Conservation (phyloP, 2,329 filamentous ascomycete species). For the Epichloe brachyelytri region DNA sequence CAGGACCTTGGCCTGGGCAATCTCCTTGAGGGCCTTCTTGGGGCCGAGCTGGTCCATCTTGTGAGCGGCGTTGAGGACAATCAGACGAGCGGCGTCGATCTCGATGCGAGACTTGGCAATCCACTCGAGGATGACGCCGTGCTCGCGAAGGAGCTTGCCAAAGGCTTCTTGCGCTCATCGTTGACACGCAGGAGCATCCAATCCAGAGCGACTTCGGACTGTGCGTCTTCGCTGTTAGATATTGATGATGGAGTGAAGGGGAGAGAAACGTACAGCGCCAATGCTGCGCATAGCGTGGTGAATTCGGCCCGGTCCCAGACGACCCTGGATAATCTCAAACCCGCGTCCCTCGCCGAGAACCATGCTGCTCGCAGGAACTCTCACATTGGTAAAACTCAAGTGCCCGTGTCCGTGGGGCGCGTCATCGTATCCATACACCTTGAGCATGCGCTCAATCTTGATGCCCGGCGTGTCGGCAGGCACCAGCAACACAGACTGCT, state of each 20-base stretch:
- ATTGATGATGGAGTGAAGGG: neutral
- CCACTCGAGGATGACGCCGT: constrained; percentile 92
- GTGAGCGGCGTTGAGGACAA: constrained; percentile 88
- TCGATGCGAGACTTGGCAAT: constrained; percentile 86
- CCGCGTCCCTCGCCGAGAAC: constrained; percentile 87
- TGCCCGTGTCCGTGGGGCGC: constrained; percentile 97
- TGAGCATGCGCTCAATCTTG: constrained; percentile 87
- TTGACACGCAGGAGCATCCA: constrained; percentile 94
- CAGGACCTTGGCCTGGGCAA: constrained; percentile 88
- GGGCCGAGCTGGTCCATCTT: constrained; percentile 85
- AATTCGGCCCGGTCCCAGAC: constrained; percentile 88
- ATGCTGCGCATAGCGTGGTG: constrained; percentile 97
- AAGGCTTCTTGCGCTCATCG: constrained; percentile 81
- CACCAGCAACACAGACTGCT: constrained; percentile 89
- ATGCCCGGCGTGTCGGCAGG: constrained; percentile 71
- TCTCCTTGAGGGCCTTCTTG: constrained; percentile 83
- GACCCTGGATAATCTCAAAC: constrained; percentile 97
- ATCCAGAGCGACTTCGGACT: constrained; percentile 80
- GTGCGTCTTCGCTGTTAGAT: neutral
- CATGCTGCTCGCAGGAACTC: constrained; percentile 71
- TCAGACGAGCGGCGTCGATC: constrained; percentile 79
- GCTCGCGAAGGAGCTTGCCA: constrained; percentile 71
- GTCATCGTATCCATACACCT: constrained; percentile 91
- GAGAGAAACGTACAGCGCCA: constrained; percentile 48
- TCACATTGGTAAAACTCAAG: constrained; percentile 77